Evolutionary conservation across 208 protist genomes (phyloP).

Genomic region (Leishmania major): DNA sequence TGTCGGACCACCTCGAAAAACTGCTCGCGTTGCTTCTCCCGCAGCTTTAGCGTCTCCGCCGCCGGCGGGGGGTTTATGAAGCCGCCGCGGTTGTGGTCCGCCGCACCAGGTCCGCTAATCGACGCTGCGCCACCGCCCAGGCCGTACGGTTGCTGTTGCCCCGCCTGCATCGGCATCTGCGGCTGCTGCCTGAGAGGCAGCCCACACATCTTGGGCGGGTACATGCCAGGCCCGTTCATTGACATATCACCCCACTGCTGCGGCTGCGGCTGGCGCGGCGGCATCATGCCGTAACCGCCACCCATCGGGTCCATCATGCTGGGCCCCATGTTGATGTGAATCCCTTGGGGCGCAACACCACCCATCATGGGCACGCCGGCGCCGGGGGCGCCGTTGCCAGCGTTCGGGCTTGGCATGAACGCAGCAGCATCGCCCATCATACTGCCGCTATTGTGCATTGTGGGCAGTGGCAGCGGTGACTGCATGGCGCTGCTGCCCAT

Average conservation of each 20-base stretch:
- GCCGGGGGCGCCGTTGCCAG: background rate
- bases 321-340: constrained; percentile 1
- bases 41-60: constrained; percentile 67
- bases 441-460: constrained; percentile 9
- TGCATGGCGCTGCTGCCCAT: constrained; percentile 2
- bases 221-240: constrained; percentile 12
- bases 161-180: background rate
- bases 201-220: constrained; percentile 7
- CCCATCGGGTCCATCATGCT: constrained; percentile 19
- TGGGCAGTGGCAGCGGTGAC: background rate
- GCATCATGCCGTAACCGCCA: constrained; percentile 4
- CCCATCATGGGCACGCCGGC: constrained; percentile 7
- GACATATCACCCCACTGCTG: constrained; percentile 11
- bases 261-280: background rate
- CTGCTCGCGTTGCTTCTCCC: constrained; percentile 83
- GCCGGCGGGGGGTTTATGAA: constrained; percentile 55
- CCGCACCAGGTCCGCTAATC: background rate
- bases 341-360: constrained; percentile 2
- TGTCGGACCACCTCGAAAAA: constrained; percentile 78
- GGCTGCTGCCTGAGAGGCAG: background rate
- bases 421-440: background rate
- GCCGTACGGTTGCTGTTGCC: background rate
- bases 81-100: background rate
- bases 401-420: constrained; percentile 5
- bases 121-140: background rate